Base-by-base conservation (phyloP, 768 basidiomycete species). In the Psilocybe azurescens region DNA sequence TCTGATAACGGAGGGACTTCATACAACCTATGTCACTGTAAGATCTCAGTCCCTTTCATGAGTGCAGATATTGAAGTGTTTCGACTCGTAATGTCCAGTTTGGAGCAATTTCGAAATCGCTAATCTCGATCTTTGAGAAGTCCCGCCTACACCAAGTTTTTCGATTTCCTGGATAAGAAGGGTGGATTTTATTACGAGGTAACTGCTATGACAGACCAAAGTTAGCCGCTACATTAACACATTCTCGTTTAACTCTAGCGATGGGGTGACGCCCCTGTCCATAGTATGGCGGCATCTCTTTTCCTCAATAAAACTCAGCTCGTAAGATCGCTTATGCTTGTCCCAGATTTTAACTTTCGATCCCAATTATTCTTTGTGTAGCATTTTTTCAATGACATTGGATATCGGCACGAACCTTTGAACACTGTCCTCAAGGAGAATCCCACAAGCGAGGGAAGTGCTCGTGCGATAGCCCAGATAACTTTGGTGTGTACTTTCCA, bases 61-160 rank as follows among this genome's bases (percentile, higher is more conserved):
- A 24, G 33, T 39, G 57, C 2, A 13, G n/a, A 16, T 14, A 48
- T 4, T 36, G 13, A 59, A 30, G 16, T 16, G 29, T 14, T 58
- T 10, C 18, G 18, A 39, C 24, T 55, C 8, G 14, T 16, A 18
- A 32, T 20, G 33, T 59, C 24, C 55, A 93, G 92, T 93, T 79
- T 95, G 94, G 94, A 92, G 89, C 67, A 97, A 95, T 74, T 97
- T 97, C 68, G 95, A 97, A 73, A 97, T 97, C 61, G 95, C 83
- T 6, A 83, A 89, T 69, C 82, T 96, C 62, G 88, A 92, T 62
- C 85, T 96, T 62, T 95, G 93, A 82, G 94, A 67, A 77, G 88
- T 14, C 89, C 94, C 62, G 88, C 89, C 3, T 97, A 97, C 72
- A 80, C 78, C 60, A 86, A 89, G 65, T 97, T 87, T 79, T 97